These are phyloP conservation scores for Pisolithus thermaeus DNA, from an alignment of 1,284 basidiomycete genomes.

Conservation along the genomic window DNA sequence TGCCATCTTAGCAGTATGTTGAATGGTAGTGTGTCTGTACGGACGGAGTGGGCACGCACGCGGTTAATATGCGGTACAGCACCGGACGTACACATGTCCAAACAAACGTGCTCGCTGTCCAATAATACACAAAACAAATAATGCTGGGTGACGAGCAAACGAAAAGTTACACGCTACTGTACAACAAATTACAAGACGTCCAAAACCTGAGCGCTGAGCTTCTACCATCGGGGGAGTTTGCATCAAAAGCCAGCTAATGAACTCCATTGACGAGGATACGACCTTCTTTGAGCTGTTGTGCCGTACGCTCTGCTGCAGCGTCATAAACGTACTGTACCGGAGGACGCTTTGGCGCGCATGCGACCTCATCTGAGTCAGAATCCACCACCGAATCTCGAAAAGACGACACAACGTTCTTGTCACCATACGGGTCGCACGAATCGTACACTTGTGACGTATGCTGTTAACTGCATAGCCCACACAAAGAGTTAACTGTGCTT, in stretches of 20 bases:
- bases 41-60: no score
- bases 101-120: no score
- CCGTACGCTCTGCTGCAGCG: conserved; percentile 70
- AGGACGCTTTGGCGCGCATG: conserved; percentile 33
- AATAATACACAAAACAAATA: no score
- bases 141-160: conserved; percentile 4
- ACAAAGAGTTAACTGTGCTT: conserved; percentile 16
- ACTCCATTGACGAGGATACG: conserved; percentile 33
- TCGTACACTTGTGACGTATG: conserved; percentile 29
- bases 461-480: background rate
- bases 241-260: conserved; percentile 22
- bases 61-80: no score
- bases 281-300: conserved; percentile 50
- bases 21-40: no score
- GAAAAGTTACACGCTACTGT: conserved; percentile 22
- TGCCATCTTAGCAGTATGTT: conserved; percentile 8
- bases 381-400: conserved; percentile 26
- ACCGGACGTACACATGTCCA: no score
- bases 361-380: conserved; percentile 34
- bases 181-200: conserved; percentile 24
- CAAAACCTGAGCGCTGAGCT: conserved; percentile 3
- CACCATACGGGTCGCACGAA: conserved; percentile 40
- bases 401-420: conserved; percentile 26
- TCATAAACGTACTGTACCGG: conserved; percentile 72
- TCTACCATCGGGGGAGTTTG: conserved; percentile 5